Evolutionary conservation across 208 protist species (phyloP).

Genomic region (Leishmania tarentolae): DNA sequence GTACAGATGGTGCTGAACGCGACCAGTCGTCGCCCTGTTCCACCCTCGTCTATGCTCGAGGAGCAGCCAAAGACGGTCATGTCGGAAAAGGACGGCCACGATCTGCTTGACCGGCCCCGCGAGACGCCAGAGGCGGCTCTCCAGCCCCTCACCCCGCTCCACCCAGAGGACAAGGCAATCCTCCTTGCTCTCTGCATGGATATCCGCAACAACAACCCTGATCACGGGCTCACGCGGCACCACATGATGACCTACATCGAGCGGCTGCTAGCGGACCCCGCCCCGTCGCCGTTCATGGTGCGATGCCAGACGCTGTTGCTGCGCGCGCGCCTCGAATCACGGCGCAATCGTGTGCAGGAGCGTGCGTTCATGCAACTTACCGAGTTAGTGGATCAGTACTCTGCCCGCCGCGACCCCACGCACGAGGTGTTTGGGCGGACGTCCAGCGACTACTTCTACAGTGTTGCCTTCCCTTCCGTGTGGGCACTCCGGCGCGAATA

Average conservation of each 20-base stretch:
- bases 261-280: constrained; percentile 78
- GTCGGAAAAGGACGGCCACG: constrained; percentile 82
- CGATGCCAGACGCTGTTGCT: constrained; percentile 76
- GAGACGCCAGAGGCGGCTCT: constrained; percentile 46
- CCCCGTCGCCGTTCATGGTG: constrained; percentile 73
- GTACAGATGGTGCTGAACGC: constrained; percentile 88
- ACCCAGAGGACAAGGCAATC: constrained; percentile 87
- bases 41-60: constrained; percentile 28
- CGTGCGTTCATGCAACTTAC: constrained; percentile 90
- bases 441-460: constrained; percentile 80
- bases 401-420: constrained; percentile 48
- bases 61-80: constrained; percentile 60
- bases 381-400: constrained; percentile 88
- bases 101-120: constrained; percentile 81
- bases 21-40: constrained; percentile 37
- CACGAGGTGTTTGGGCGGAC: constrained; percentile 55
- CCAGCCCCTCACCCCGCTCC: constrained; percentile 51
- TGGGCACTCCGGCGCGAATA: constrained; percentile 87
- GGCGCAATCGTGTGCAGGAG: constrained; percentile 80
- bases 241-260: constrained; percentile 92
- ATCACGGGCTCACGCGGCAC: constrained; percentile 87
- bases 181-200: constrained; percentile 86
- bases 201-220: constrained; percentile 88
- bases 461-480: constrained; percentile 76
- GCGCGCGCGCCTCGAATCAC: constrained; percentile 74